Conservation (phyloP, 495 filamentous ascomycete genomes). For the Tetracladium setigerum region DNA sequence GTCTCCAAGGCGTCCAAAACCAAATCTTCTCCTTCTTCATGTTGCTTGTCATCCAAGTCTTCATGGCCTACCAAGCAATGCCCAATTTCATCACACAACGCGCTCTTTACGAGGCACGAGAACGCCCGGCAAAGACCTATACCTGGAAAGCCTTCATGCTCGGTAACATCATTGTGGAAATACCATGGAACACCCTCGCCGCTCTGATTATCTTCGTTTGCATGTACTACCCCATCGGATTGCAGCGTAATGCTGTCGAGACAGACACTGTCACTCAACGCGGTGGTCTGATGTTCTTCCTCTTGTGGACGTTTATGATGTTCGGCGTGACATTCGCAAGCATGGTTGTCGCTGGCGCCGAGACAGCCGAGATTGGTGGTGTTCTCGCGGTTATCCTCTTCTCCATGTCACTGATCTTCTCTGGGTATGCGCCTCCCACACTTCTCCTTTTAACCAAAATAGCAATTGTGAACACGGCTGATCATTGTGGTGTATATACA, state of each 20-base stretch:
- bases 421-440: slow-evolving; percentile 24
- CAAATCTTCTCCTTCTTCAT: slow-evolving; percentile 85
- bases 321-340: slow-evolving; percentile 62
- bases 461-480: not conserved
- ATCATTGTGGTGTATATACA: not conserved
- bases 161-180: slow-evolving; percentile 67
- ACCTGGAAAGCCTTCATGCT: slow-evolving; percentile 77
- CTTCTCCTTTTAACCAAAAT: slow-evolving; percentile 19
- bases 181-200: slow-evolving; percentile 69
- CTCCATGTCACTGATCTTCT: slow-evolving; percentile 49
- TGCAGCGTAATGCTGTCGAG: not conserved
- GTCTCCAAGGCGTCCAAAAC: slow-evolving; percentile 74
- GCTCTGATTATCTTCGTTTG: slow-evolving; percentile 61
- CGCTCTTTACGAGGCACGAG: slow-evolving; percentile 74
- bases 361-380: slow-evolving; percentile 42
- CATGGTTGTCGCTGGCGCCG: slow-evolving; percentile 35
- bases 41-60: slow-evolving; percentile 65
- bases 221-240: too few species aligned
- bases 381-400: slow-evolving; percentile 47
- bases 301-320: slow-evolving; percentile 40
- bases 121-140: slow-evolving; percentile 80
- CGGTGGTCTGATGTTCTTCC: not conserved
- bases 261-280: slow-evolving; percentile 26
- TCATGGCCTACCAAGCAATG: slow-evolving; percentile 75
- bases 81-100: slow-evolving; percentile 74